Base-by-base conservation (phyloP, 164 flowering plant species). In the Piper longum region DNA sequence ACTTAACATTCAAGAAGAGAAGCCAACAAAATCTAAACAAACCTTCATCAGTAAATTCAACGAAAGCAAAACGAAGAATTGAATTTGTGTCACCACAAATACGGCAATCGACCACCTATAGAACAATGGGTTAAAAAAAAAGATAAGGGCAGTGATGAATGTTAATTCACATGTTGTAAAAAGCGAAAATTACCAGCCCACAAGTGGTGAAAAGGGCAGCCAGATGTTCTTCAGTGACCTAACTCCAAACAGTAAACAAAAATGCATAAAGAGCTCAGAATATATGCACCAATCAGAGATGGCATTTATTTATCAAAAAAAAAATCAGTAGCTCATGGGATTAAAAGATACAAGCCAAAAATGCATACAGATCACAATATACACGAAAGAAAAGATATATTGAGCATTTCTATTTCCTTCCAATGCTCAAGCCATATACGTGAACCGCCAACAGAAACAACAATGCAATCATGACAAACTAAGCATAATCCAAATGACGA, bases 21-120 rank as follows among this genome's bases (percentile, higher is more conserved):
- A 62, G 8, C 26, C 51, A 44, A 26, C 43, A 26, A 4, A 2
- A 17, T 19, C 16, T 43, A 54, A 45, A 48, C 43, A 42, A 45
- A 88, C 95, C 91, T 67, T 80, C 86, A 68, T 88, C 86, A 64
- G 89, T 83, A 58, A 88, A 88, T 79, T 85, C 95, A 63, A 87
- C 69, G 67, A 87, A 87, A 36, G 95, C 90, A 73, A 87, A 87
- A 52, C 90, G 90, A 66, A 87, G 88, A 52, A 82, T 80, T 6
- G 90, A 85, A 67, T 81, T 85, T 36, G 91, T 85, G 65, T 87
- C 95, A 65, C 91, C 90, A 56, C 90, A 87, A 8, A 87, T 75
- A 39, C 90, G 87, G 68, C 90, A 85, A 57, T 87, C 90, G 67
- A 85, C 91, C 68, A 87, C 88, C 90, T 87, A 58, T 67, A 75